These are phyloP conservation scores for Lactarius sp. DNA, from an alignment of 768 basidiomycete species.

Conservation along the genomic window DNA sequence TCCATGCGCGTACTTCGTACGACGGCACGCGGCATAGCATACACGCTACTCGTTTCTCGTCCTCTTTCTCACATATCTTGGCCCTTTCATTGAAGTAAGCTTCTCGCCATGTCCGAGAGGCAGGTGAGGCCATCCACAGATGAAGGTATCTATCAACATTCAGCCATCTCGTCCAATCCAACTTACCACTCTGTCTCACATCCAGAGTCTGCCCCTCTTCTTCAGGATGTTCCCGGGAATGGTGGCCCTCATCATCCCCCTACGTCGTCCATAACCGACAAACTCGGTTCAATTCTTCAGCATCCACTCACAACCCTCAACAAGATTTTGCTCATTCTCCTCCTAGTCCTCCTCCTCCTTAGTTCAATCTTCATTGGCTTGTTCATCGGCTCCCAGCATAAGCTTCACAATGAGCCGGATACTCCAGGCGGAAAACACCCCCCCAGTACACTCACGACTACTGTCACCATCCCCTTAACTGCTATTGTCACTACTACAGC, in stretches of 20 bases:
- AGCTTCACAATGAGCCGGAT: conserved; percentile 48
- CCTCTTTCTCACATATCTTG: not conserved
- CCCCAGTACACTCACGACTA: conserved; percentile 41
- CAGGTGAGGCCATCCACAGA: conserved; percentile 26
- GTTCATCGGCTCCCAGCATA: conserved; percentile 85
- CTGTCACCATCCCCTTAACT: conserved; percentile 35
- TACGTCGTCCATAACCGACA: conserved; percentile 40
- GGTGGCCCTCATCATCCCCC: conserved; percentile 30
- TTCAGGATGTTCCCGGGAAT: conserved; percentile 47
- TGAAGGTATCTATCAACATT: conserved; percentile 15
- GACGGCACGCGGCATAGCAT: not conserved
- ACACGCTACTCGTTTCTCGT: not conserved
- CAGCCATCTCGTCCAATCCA: not conserved
- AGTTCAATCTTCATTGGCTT: conserved; percentile 89
- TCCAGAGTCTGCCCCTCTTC: conserved; percentile 61
- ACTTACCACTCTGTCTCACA: not conserved
- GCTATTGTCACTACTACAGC: conserved; percentile 38
- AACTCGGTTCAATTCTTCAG: conserved; percentile 52
- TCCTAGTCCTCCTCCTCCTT: conserved; percentile 73
- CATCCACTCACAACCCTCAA: conserved; percentile 81
- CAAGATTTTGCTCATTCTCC: conserved; percentile 71
- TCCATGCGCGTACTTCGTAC: not conserved
- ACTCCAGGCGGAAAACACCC: conserved; percentile 37
- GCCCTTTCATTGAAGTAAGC: not conserved
- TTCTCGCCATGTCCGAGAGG: conserved; percentile 22